Base-by-base conservation (phyloP, 1,284 basidiomycete genomes). In the Dichomitus squalens region DNA sequence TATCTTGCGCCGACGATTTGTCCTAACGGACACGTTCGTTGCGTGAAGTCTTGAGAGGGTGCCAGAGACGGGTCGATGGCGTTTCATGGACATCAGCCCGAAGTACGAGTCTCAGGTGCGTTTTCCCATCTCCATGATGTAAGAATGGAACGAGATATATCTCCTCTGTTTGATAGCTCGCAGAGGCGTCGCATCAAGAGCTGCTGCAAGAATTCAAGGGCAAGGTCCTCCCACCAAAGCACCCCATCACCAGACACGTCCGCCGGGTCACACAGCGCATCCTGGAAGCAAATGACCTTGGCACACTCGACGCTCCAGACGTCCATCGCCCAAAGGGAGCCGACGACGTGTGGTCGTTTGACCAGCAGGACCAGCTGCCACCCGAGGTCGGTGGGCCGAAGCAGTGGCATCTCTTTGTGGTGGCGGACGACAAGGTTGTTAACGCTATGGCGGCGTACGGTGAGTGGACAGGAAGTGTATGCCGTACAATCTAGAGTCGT, bases 401-500 rank as follows among this genome's bases (percentile, higher is more conserved):
- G 67, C 77, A 87, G 62, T 92, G 89, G 88, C 80, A 92, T 64
- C 81, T 97, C 0, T 79, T 93, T 52, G 93, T 97, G 0, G 89
- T 96, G 52, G 80, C 93, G 60, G 90, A 95, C 65, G 75, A 76
- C 27, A 82, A 81, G 35, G 79, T 84, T 6, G 80, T 92, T 61
- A 96, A 97, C 70, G 95, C 95, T 0, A 86, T 90, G 70, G 93
- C 92, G 3, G 74, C 82, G 2, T 91, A 90, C 36, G 90, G 90
- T 86, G 52, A 51, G 78, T 55, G 9, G 46, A 38, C 1, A 34
- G 25, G n/a, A 27, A 36, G 14, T 9, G 29, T 14, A n/a, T n/a
- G n/a, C n/a, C n/a, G n/a, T n/a, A n/a, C n/a, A n/a, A n/a, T n/a
- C n/a, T n/a, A n/a, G n/a, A n/a, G 8, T 40, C 21, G 21, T 36